phyloP scores from a whole-genome alignment of 768 basidiomycete species.

The Kwoniella dendrophila region DNA sequence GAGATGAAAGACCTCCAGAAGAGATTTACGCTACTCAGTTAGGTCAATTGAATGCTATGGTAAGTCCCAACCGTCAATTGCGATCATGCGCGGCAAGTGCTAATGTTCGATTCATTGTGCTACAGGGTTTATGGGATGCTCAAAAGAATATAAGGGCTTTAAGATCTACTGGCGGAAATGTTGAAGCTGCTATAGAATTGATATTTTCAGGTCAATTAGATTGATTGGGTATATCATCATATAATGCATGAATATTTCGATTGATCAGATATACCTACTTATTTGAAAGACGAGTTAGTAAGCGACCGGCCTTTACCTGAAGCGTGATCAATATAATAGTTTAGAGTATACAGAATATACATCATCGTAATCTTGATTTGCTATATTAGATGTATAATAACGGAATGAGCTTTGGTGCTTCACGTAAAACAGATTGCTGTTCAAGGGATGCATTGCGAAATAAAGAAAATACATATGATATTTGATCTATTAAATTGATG shows the following conservation, averaged over 20 bases:
- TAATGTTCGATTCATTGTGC: slow-evolving; percentile 1
- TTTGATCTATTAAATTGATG: no score
- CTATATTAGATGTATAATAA: no score
- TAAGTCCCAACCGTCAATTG: slow-evolving; percentile 23
- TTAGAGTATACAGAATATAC: no score
- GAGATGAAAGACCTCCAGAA: slow-evolving; percentile 77
- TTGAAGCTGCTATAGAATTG: slow-evolving; percentile 88
- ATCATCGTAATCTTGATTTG: no score
- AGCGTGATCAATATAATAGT: no score
- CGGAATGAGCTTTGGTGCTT: no score
- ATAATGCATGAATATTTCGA: background rate
- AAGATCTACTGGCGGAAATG: slow-evolving; percentile 88
- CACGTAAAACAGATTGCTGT: no score
- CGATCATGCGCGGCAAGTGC: background rate
- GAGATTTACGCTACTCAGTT: slow-evolving; percentile 75
- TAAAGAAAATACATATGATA: no score
- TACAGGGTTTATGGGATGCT: slow-evolving; percentile 72
- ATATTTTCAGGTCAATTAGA: slow-evolving; percentile 69
- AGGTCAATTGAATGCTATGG: slow-evolving; percentile 88
- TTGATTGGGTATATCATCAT: background rate
- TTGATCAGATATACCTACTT: background rate
- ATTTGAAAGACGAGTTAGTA: no score
- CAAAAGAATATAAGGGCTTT: slow-evolving; percentile 86
- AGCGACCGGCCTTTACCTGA: no score
- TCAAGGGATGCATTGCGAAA: no score